A percentile compares a stretch with the other conserved stretches of the same genome.
These are phyloP conservation scores for Hanseniaspora sp. DNA, from an alignment of 1,139 yeast species.

Conservation along the genomic window DNA sequence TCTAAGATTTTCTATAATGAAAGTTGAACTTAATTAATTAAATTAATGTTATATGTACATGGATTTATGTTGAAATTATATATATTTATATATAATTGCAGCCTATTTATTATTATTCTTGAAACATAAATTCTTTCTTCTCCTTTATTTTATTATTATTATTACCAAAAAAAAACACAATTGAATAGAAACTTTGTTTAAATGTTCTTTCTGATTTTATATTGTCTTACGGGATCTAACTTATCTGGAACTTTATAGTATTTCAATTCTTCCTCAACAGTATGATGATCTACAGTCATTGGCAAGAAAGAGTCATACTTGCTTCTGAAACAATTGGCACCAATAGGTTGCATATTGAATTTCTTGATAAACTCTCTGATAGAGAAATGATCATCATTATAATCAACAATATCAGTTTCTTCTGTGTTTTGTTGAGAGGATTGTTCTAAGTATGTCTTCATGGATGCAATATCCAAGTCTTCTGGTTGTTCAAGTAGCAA, in stretches of 20 bases:
- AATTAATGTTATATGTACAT: no score
- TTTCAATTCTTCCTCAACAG: conserved; percentile 63
- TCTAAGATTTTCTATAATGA: no score
- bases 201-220: neutral
- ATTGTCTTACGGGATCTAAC: conserved; percentile 3
- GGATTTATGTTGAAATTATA: no score
- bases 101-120: no score
- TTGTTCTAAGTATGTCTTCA: conserved; percentile 7
- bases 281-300: conserved; percentile 56
- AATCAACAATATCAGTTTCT: no score
- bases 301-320: conserved; percentile 68
- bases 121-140: no score
- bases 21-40: no score
- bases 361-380: conserved; percentile 54
- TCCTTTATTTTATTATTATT: no score
- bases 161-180: neutral
- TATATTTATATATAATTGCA: no score
- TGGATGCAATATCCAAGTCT: neutral
- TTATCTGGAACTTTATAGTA: conserved; percentile 45
- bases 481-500: conserved; percentile 76
- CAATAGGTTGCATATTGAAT: conserved; percentile 57
- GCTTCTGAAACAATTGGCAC: conserved; percentile 90
- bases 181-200: neutral
- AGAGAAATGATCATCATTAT: conserved; percentile 37
- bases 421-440: conserved; percentile 30